Percentiles rank a stretch among this genome's conserved stretches.
phyloP scores from a whole-genome alignment of 2,329 filamentous ascomycete species.

The Iodosphaeria phyllophila region DNA sequence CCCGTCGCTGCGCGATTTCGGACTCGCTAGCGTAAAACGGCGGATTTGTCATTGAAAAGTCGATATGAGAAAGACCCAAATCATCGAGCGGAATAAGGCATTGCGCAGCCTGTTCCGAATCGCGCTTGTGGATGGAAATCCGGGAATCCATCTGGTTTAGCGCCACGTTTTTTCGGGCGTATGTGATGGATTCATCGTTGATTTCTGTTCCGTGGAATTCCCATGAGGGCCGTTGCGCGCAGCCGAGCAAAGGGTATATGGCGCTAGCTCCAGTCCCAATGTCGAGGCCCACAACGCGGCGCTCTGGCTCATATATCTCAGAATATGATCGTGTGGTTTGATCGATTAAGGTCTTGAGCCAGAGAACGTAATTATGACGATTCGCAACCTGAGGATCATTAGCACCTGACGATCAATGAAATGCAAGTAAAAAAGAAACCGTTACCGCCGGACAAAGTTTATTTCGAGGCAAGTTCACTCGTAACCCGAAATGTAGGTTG shows the following conservation, averaged over 20 bases:
- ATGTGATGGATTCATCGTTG: slow-evolving; percentile 48
- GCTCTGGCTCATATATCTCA: slow-evolving; percentile 21
- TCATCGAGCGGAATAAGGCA: slow-evolving; percentile 49
- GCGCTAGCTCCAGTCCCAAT: slow-evolving; percentile 82
- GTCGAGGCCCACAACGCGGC: slow-evolving; percentile 53
- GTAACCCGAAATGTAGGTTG: slow-evolving; percentile 53
- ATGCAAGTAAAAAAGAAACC: not conserved
- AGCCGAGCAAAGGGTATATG: slow-evolving; percentile 77
- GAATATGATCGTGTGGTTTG: slow-evolving; percentile 32
- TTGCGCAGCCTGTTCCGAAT: slow-evolving; percentile 21
- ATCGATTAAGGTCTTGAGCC: slow-evolving; percentile 70
- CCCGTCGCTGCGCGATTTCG: slow-evolving; percentile 48
- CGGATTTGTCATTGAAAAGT: slow-evolving; percentile 88
- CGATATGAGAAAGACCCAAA: slow-evolving; percentile 30
- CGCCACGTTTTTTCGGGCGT: slow-evolving; percentile 47
- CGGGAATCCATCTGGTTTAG: slow-evolving; percentile 38
- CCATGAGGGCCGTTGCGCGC: slow-evolving; percentile 49
- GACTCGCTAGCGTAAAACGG: slow-evolving; percentile 70
- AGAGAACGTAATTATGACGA: slow-evolving; percentile 77
- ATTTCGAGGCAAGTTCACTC: slow-evolving; percentile 53
- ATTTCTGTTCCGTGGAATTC: slow-evolving; percentile 63
- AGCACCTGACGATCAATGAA: slow-evolving; percentile 1
- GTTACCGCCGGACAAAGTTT: slow-evolving; percentile 71
- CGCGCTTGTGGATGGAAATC: slow-evolving; percentile 43
- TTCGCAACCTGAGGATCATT: slow-evolving; percentile 30